Evolutionary conservation across 148 eudicot genomes (phyloP).

Genomic region (Rhododendron simsii): DNA sequence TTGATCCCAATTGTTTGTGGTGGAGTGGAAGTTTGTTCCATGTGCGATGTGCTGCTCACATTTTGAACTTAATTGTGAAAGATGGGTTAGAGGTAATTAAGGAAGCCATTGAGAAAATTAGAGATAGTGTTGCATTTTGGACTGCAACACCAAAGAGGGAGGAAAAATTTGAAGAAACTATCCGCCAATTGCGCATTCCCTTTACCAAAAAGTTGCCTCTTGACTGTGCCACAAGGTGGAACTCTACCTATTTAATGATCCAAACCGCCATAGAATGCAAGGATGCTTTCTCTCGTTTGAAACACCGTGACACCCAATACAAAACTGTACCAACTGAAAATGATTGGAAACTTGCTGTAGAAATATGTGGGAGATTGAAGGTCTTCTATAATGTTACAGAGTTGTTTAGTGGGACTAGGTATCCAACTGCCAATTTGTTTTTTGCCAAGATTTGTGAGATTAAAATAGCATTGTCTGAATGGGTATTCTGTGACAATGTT

Average conservation of each 20-base stretch:
- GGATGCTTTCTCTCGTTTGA: too few species aligned
- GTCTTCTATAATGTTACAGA: too few species aligned
- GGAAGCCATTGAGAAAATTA: slow-evolving; percentile 18
- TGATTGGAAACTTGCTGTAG: too few species aligned
- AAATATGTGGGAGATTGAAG: too few species aligned
- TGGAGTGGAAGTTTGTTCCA: slow-evolving; percentile 2
- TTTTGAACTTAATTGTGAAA: neutral
- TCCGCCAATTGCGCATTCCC: neutral
- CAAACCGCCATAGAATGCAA: too few species aligned
- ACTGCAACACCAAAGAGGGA: slow-evolving; percentile 8
- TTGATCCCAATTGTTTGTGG: neutral
- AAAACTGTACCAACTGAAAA: too few species aligned
- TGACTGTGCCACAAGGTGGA: neutral
- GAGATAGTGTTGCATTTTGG: slow-evolving; percentile 23
- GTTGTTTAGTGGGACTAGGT: too few species aligned
- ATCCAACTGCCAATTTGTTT: too few species aligned
- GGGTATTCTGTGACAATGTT: too few species aligned
- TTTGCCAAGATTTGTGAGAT: too few species aligned
- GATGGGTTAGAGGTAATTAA: slow-evolving; percentile 4
- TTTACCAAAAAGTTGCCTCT: neutral
- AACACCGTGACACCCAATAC: too few species aligned
- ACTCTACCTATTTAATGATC: neutral
- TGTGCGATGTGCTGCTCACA: neutral
- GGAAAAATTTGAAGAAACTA: neutral
- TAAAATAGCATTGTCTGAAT: too few species aligned